Base-by-base conservation (phyloP, 2,329 filamentous ascomycete genomes). In the Parastagonospora avenae region DNA sequence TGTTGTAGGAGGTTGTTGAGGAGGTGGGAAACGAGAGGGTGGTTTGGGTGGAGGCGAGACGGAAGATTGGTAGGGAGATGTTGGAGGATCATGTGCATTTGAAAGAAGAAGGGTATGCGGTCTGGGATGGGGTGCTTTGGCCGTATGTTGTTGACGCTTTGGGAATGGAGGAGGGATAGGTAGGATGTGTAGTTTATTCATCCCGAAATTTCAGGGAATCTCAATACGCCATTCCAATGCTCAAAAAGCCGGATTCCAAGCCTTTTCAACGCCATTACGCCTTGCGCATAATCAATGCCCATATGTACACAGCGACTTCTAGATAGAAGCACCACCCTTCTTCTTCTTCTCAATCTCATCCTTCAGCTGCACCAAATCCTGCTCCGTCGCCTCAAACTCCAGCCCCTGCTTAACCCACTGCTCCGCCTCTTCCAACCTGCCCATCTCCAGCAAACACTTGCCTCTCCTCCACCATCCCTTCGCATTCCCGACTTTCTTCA, bases 391-490 rank as follows among this genome's bases (percentile, higher is more conserved):
- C 77, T 96, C 92, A 71, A 92, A 86, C 79, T 96, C 93, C 50
- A 96, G 74, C 0, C 85, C 92, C 68, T 85, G 82, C 59, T 82
- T 82, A 35, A 96, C 82, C 85, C 92, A 95, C 57, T 87, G 85
- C 64, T 80, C 80, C 1, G 92, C 92, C 83, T 97, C 93, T 48
- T 90, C 86, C 67, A 90, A 77, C 54, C 93, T 76, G 1, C 89
- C 89, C 94, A 97, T 97, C 84, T 99, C 94, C 60, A 88, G 76
- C 69, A 97, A 75, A 70, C 91, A 95, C 77, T 86, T 86, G 8
- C 90, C 94, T 55, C 90, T 81, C 55, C 94, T 82, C 88, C 91
- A 97, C 91, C 93, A 97, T 0, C 87, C 92, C 84, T 97, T 97
- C 1, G 90, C 86, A 74, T 99, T 97, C 33, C 89, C 92, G 36